Evolutionary conservation across 441 rosid species (phyloP).

Genomic region (Theobroma grandiflorum): DNA sequence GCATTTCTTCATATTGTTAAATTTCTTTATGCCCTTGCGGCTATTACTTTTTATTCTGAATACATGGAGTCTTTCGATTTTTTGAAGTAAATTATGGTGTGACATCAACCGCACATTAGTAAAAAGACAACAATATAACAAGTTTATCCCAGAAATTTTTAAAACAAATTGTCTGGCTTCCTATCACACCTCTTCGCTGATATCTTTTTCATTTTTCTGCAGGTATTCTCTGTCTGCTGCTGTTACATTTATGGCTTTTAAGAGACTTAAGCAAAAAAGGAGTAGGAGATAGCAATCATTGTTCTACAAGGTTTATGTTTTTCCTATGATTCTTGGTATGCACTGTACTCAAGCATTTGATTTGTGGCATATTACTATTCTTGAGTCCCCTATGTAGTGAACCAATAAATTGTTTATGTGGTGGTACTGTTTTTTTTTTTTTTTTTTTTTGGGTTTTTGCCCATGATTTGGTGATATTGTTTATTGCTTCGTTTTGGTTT

Average conservation of each 20-base stretch:
- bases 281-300: constrained; percentile 45
- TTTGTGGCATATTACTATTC: not conserved
- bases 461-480: not conserved
- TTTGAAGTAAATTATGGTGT: not conserved
- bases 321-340: constrained; percentile 1
- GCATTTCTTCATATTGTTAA: not conserved
- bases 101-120: not conserved
- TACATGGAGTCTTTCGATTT: not conserved
- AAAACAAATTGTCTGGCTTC: not conserved
- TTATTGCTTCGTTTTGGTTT: not conserved
- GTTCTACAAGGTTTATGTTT: not conserved
- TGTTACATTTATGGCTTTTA: constrained; percentile 92
- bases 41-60: not conserved
- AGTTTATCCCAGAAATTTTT: not conserved
- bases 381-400: not conserved
- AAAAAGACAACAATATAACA: not conserved
- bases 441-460: not conserved
- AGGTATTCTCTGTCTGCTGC: constrained; percentile 98
- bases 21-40: not conserved
- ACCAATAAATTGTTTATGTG: not conserved
- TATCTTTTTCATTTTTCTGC: constrained; percentile 27
- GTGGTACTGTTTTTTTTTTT: not conserved
- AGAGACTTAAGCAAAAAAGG: constrained; percentile 69
- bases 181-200: constrained; percentile 7
- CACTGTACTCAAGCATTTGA: not conserved